Base-by-base conservation (phyloP, 306 rosid species). In the Sesbania bispinosa region DNA sequence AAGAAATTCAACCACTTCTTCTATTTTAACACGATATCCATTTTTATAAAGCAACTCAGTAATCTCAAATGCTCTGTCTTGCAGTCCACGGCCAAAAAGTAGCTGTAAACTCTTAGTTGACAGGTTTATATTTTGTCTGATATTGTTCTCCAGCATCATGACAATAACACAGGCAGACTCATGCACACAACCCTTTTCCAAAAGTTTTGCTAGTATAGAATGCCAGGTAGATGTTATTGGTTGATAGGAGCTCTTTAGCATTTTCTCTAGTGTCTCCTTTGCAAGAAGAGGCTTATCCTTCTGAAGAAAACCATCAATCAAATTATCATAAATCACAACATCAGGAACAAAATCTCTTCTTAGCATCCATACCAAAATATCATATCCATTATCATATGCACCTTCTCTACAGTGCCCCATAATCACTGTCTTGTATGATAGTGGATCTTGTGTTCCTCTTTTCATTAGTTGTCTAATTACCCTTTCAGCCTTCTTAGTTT, bases 391-490 rank as follows among this genome's bases (percentile, higher is more conserved):
- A 81, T 88, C 87, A 47, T 69, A 83, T 7, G 86, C 64, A 47
- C 95, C 90, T 86, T 92, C 90, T 71, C 71, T 88, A 46, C 98
- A 89, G 7, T 89, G 90, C 50, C 96, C 98, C 92, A 89, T 89
- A 75, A 92, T 88, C 81, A 92, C 74, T 26, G 84, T 84, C 67
- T 69, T 79, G 82, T 66, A 92, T 30, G 88, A 86, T 65, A 78
- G 70, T 52, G 88, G 95, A 60, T 92, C 96, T 80, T 89, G 98
- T 6, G 89, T 88, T 27, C 96, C 98, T 83, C 95, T 86, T 81
- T 43, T 89, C 95, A 92, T 88, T 42, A 92, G 82, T 77, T 92
- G 96, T 76, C 96, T 81, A 75, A 89, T 82, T 26, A 89, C 88
- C 71, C 51, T 75, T 73, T 92, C 96, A 0, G 92, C 96, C 75